Percentiles rank a stretch among this genome's conserved stretches.
Conservation (phyloP, 2,329 filamentous ascomycete genomes). For the Hypomyces rosellus region DNA sequence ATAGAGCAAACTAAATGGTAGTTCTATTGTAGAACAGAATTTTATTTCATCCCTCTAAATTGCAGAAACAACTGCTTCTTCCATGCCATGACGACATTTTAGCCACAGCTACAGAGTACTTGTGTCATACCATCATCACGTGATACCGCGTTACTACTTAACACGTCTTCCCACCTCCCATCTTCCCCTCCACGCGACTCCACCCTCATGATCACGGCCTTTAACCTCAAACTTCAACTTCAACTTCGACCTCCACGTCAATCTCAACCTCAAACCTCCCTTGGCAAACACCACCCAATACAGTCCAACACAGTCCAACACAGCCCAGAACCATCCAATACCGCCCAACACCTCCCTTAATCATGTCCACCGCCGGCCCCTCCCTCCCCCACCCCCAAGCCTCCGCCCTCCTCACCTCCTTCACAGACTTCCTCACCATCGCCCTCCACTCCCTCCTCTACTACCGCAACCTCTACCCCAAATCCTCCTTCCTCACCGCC, state of each 20-base stretch:
- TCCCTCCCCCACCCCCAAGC: constrained; percentile 31
- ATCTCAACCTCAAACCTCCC: no score
- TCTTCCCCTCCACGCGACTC: not conserved
- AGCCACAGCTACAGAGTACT: no score
- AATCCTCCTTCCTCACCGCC: constrained; percentile 67
- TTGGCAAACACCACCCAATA: no score
- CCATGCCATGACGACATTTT: no score
- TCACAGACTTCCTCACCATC: constrained; percentile 74
- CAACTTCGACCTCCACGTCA: not conserved
- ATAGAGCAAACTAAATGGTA: no score
- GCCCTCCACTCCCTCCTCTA: constrained; percentile 82
- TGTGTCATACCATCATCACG: constrained; percentile 11
- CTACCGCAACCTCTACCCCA: constrained; percentile 74
- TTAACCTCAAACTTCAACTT: not conserved
- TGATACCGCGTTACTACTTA: constrained; percentile 17
- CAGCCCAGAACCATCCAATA: no score
- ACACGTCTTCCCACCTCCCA: not conserved
- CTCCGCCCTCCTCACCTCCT: constrained; percentile 54
- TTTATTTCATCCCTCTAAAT: no score
- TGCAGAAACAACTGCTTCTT: no score
- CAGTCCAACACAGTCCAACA: no score
- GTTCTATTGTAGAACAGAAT: no score
- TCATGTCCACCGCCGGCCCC: constrained; percentile 8
- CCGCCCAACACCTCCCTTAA: not conserved
- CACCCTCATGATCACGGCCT: not conserved